Percentiles rank a stretch among this genome's conserved stretches.
These are phyloP conservation scores for Rhododendron mucronatum DNA, from an alignment of 148 eudicot genomes.

Conservation along the genomic window DNA sequence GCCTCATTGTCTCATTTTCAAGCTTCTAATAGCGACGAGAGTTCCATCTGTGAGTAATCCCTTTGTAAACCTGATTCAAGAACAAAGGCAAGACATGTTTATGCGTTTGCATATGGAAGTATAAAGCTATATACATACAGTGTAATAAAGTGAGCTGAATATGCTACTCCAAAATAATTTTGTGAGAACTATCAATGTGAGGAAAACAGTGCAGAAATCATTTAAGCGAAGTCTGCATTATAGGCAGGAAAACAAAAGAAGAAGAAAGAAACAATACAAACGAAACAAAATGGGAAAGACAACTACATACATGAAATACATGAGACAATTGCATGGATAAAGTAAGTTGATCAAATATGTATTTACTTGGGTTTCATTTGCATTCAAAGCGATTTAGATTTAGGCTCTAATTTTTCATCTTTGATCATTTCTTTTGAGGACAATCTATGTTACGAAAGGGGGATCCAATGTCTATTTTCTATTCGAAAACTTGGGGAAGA, in stretches of 20 bases:
- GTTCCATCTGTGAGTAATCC: constrained; percentile 45
- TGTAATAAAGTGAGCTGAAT: background rate
- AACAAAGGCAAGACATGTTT: background rate
- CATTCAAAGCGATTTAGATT: no score
- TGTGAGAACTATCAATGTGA: background rate
- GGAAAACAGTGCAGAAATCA: background rate
- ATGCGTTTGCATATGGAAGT: background rate
- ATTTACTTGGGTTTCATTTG: no score
- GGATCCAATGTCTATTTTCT: no score
- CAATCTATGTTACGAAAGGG: no score
- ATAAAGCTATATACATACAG: background rate
- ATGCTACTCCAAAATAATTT: background rate
- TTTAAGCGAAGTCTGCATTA: background rate
- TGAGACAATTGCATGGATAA: no score
- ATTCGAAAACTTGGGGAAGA: no score
- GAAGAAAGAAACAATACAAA: background rate
- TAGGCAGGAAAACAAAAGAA: background rate
- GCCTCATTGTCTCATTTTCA: constrained; percentile 61
- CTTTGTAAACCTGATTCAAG: constrained; percentile 56
- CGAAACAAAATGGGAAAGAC: background rate
- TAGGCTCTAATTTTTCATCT: no score
- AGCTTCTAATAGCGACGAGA: constrained; percentile 55
- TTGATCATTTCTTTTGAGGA: no score
- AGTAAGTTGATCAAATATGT: background rate
- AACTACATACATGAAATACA: background rate